Conservation (phyloP, 2,329 filamentous ascomycete species). For the Gnomoniopsis smithogilvyi region DNA sequence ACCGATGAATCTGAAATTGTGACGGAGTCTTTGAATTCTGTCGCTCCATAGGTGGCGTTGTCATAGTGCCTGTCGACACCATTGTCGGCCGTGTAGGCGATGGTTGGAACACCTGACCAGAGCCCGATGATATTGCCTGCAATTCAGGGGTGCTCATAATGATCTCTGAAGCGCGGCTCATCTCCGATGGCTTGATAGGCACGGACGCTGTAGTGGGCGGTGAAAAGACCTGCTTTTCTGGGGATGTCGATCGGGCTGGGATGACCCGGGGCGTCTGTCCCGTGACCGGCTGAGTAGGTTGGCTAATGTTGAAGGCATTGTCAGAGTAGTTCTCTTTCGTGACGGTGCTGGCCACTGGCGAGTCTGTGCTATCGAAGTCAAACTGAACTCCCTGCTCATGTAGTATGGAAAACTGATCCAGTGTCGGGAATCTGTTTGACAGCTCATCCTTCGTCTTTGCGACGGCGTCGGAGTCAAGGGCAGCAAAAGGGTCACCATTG, state of each 20-base stretch:
- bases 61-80: constrained; percentile 75
- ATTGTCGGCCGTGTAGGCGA: constrained; percentile 32
- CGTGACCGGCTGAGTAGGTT: constrained; percentile 23
- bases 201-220: constrained; percentile 37
- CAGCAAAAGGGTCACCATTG: constrained; percentile 82
- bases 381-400: constrained; percentile 84
- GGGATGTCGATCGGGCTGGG: constrained; percentile 22
- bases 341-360: constrained; percentile 54
- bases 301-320: constrained; percentile 67
- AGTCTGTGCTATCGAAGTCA: constrained; percentile 66
- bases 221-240: constrained; percentile 30
- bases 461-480: constrained; percentile 58
- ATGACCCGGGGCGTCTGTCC: constrained; percentile 28
- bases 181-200: constrained; percentile 40
- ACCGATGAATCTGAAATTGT: constrained; percentile 38
- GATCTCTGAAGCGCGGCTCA: constrained; percentile 61
- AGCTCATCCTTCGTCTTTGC: constrained; percentile 70
- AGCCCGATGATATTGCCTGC: constrained; percentile 51
- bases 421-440: constrained; percentile 78
- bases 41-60: constrained; percentile 53
- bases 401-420: constrained; percentile 89
- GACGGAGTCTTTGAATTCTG: constrained; percentile 35
- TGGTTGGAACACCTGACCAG: constrained; percentile 30
- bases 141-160: constrained; percentile 62
- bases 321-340: constrained; percentile 64